A percentile compares a stretch with the other conserved stretches of the same genome.
Evolutionary conservation across 2,329 filamentous ascomycete genomes (phyloP).

Genomic region (Sphaerulina vaccinii): DNA sequence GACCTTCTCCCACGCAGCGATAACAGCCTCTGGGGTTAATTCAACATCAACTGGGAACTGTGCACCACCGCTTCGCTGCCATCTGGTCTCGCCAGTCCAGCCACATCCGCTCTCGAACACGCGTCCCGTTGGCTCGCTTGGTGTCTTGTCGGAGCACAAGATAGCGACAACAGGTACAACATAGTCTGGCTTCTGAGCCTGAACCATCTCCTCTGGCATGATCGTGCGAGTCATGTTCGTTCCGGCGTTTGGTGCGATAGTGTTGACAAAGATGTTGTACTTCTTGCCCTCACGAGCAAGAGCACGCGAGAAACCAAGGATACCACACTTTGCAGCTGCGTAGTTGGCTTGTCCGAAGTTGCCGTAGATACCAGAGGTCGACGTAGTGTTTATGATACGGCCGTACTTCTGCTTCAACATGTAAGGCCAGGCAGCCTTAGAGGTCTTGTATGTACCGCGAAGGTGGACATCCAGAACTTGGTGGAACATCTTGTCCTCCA

Average conservation of each 20-base stretch:
- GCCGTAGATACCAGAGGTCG: constrained; percentile 95
- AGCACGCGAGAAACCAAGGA: constrained; percentile 90
- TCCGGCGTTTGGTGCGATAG: constrained; percentile 94
- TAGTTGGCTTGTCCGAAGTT: constrained; percentile 99
- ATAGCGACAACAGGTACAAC: constrained; percentile 90
- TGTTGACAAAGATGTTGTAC: constrained; percentile 98
- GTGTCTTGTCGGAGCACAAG: constrained; percentile 82
- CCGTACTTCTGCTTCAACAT: constrained; percentile 99
- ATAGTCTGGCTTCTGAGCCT: constrained; percentile 98
- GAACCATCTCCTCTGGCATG: constrained; percentile 94
- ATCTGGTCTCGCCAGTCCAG: constrained; percentile 88
- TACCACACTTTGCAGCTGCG: constrained; percentile 68
- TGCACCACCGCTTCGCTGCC: constrained; percentile 87
- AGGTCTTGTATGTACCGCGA: constrained; percentile 91
- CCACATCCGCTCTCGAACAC: constrained; percentile 94
- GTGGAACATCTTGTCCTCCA: constrained; percentile 93
- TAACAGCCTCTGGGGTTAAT: constrained; percentile 80
- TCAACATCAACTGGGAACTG: constrained; percentile 85
- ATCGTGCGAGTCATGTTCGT: constrained; percentile 93
- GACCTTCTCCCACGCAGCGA: constrained; percentile 73
- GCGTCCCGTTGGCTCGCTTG: constrained; percentile 73
- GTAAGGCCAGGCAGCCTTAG: constrained; percentile 96
- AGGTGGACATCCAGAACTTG: constrained; percentile 90
- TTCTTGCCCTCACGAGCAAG: constrained; percentile 90
- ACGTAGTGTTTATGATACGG: constrained; percentile 93